Evolutionary conservation across 2,329 filamentous ascomycete species (phyloP), one percentile per base, ranked within the genome.

Genomic region (Colletotrichum tofieldiae): DNA sequence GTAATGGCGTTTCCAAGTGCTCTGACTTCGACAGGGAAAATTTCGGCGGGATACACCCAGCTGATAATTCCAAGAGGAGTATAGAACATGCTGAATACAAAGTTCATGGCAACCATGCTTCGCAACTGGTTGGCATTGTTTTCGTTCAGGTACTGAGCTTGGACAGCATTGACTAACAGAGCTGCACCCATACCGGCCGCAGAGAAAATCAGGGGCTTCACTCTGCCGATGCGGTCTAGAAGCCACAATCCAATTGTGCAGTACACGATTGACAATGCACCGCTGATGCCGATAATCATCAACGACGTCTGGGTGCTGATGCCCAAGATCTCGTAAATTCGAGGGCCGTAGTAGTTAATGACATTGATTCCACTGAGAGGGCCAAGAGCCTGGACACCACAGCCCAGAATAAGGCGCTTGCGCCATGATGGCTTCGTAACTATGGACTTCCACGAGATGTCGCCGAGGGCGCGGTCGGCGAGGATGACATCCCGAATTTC

Each of bases 251-350:
- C 85, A 5, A 86, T 76, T 4, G 81, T 85, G 74, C 85, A 85
- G 81, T 84, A 87, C 18, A 86, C 78, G 52, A 84, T 84, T 0
- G 86, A 85, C 9, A 88, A 79, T 0, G 85, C 84, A 29, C 86
- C 86, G 74, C 82, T 86, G 73, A 88, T 83, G 11, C 86, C 86
- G 73, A 87, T 84, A 51, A 88, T 86, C 79, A 88, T 83, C 5
- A 88, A 81, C 0, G 85, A 84, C 1, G 81, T 84, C 5, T 82
- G 81, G 1, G 80, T 84, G 4, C 79, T 75, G 55, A 88, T 83
- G 18, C 84, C 84, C 0, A 87, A 80, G 11, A 82, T 80, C 20
- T 78, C 76, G 74, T 87, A 87, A 47, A 87, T 83, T 0, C 82
- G 78, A 41, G 77, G 77, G 3, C 77, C 77, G 43, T 78, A 78